Evolutionary conservation across 345 rosid species (phyloP), one percentile per base, ranked within the genome.

Genomic region (Durio zibethinus): DNA sequence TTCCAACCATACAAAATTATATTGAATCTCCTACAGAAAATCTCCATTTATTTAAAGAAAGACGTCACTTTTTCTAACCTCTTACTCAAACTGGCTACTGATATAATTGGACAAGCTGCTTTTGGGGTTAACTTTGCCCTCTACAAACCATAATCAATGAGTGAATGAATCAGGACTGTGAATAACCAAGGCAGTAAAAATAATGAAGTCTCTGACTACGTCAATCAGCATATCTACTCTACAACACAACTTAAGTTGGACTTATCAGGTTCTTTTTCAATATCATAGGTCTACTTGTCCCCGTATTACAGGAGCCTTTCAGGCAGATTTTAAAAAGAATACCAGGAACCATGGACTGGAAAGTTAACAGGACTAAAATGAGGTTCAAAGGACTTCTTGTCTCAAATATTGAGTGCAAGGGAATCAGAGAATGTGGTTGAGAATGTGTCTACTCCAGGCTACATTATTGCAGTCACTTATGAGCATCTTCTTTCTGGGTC

Each of bases 401-500:
- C 97, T 10, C 88, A 88, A 65, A 85, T 93, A 76, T 73, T 92
- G 80, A 89, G 77, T 53, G 92, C 97, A 29, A 82, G 91, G 83
- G 96, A 95, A 48, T 87, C 92, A 0, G 90, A 88, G 75, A 81
- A 82, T 50, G 78, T 77, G 56, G 78, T 91, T 3, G 82, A 82
- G 80, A 82, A 85, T n/a, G 76, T 85, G 72, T 89, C 93, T 63
- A 83, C 90, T 1, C 89, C 88, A 0, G 98, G 93, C 75, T 90
- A 93, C 67, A 79, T 95, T 0, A 92, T 98, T 48, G 98, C 97
- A 16, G 90, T 90, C 79, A 90, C 98, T 67, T 95, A 93, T 33
- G 98, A 95, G 80, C 99, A 95, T 74, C 90, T 95, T 73, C 93
- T 95, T 70, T 97, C 98, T 43, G 98, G 99, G 20, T 95, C 99